Evolutionary conservation across 495 filamentous ascomycete genomes (phyloP).

Genomic region (Aspergillus hancockii): DNA sequence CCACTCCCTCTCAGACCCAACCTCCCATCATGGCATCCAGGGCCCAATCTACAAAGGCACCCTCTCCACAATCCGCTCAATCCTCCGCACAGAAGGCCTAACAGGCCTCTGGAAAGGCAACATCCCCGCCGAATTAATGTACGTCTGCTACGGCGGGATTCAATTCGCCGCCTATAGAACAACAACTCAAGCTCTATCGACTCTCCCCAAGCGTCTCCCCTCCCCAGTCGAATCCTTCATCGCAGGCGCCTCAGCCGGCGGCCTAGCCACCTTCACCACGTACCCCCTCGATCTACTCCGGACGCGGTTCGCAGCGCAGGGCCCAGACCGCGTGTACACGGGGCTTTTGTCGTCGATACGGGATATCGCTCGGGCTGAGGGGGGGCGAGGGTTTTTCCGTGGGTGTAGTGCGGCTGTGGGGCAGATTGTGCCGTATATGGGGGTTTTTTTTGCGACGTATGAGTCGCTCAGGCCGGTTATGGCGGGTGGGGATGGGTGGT

Average conservation of each 20-base stretch:
- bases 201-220: slow-evolving; percentile 49
- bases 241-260: slow-evolving; percentile 78
- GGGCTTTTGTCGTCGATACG: slow-evolving; percentile 64
- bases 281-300: slow-evolving; percentile 94
- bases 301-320: slow-evolving; percentile 94
- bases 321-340: slow-evolving; percentile 75
- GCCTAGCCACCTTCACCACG: slow-evolving; percentile 75
- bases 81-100: slow-evolving; percentile 76
- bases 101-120: slow-evolving; percentile 97
- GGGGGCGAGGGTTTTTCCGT: slow-evolving; percentile 77
- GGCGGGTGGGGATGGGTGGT: slow-evolving; percentile 21
- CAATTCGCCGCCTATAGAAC: slow-evolving; percentile 92
- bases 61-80: slow-evolving; percentile 70
- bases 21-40: slow-evolving; percentile 48
- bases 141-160: slow-evolving; percentile 81
- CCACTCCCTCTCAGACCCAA: slow-evolving; percentile 72
- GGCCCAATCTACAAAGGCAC: slow-evolving; percentile 81
- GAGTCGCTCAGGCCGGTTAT: slow-evolving; percentile 64
- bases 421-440: slow-evolving; percentile 96
- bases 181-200: slow-evolving; percentile 60
- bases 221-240: slow-evolving; percentile 72
- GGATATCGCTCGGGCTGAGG: slow-evolving; percentile 77
- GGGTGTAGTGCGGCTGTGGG: slow-evolving; percentile 76
- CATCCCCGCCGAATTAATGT: slow-evolving; percentile 89
- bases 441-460: slow-evolving; percentile 89